A percentile compares a stretch with the other conserved stretches of the same genome.
These are phyloP conservation scores for Cryptococcus depauperatus DNA, from an alignment of 1,284 basidiomycete genomes.

Conservation along the genomic window DNA sequence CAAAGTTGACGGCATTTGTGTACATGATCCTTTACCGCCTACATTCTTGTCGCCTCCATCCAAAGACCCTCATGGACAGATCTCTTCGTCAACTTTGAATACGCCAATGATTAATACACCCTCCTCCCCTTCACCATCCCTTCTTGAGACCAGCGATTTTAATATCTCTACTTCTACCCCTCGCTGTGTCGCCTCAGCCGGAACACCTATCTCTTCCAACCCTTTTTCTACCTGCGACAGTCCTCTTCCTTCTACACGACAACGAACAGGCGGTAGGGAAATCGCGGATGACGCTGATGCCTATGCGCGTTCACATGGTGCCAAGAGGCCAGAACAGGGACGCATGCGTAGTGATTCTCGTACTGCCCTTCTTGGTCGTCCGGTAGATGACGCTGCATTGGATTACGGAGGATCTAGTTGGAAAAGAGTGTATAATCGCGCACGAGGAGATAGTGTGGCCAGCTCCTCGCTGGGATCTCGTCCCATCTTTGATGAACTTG, in stretches of 20 bases:
- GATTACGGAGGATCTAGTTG: constrained; percentile 9
- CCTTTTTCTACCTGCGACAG: neutral
- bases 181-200: no score
- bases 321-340: constrained; percentile 22
- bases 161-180: no score
- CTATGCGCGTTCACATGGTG: constrained; percentile 24
- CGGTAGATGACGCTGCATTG: constrained; percentile 13
- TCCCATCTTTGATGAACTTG: constrained; percentile 5
- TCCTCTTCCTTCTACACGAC: neutral
- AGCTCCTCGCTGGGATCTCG: neutral
- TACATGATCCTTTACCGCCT: constrained; percentile 6
- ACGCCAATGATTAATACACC: neutral
- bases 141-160: neutral
- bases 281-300: constrained; percentile 28
- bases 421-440: constrained; percentile 3
- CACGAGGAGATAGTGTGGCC: constrained; percentile 2
- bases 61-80: no score
- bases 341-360: constrained; percentile 30
- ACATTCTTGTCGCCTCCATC: constrained; percentile 3
- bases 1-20: constrained; percentile 2
- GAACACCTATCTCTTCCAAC: neutral
- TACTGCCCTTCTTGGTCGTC: constrained; percentile 27
- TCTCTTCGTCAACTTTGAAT: no score
- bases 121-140: neutral
- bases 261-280: constrained; percentile 20